Evolutionary conservation across 2,329 filamentous ascomycete genomes (phyloP), one percentile per base, ranked within the genome.

Genomic region (Lecanicillium sp.): DNA sequence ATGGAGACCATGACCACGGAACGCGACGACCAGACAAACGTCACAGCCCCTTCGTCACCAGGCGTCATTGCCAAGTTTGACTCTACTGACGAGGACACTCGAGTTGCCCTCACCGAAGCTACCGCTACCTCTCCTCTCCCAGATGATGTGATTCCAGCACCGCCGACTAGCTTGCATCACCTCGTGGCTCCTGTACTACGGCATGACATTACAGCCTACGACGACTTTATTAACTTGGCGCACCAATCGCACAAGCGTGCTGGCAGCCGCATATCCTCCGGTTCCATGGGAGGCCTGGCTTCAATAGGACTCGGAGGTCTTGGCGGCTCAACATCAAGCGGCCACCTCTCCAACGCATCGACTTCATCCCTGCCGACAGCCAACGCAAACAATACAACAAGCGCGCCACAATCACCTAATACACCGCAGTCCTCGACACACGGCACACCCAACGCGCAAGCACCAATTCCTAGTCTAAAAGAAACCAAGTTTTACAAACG

Each of bases 401-500:
- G 70, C 19, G 71, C 74, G 14, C 75, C 78, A 6, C 70, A 72
- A 45, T 78, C 72, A 40, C 80, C 72, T 25, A 74, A 65, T 45
- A 79, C 67, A 5, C 74, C 68, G 33, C 73, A 19, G 3, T 42
- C 71, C 48, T 80, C 67, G 36, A 69, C 59, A 7, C 51, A 64
- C 29, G 75, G 71, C 49, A 56, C 60, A 52, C 54, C 17, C 48
- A 59, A 28, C 48, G 59, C 25, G 48, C 53, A 9, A 44, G 45
- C 52, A 11, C 55, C 55, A 17, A 45, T 75, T 25, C 78, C 75
- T 3, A 78, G 80, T 4, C 65, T 98, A 29, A 94, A 92, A 54
- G 92, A 96, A 41, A 86, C 84, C 19, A 86, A 84, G 47, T 98
- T 96, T 56, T 98, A 90, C 66, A 96, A 96, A 65, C 80, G 92